Percentiles rank a stretch among this genome's conserved stretches.
Conservation (phyloP, 306 rosid species). For the Acacia confusa region DNA sequence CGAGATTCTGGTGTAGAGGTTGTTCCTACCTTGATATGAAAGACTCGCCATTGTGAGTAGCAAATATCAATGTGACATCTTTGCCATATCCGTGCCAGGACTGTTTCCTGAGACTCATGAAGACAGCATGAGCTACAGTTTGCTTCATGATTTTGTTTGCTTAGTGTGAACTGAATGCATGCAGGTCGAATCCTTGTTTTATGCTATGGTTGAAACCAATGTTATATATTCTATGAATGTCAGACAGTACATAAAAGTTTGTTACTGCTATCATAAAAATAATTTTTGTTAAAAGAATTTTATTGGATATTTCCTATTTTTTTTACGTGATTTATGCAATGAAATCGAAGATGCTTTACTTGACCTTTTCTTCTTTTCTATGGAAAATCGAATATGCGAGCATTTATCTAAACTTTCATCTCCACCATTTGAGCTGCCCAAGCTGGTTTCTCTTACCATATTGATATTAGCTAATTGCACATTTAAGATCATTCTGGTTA, state of each 20-base stretch:
- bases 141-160: not conserved
- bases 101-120: not conserved
- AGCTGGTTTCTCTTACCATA: not conserved
- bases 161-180: not conserved
- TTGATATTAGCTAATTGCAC: not conserved
- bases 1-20: not conserved
- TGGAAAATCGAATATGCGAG: not conserved
- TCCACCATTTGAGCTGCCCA: not conserved
- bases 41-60: not conserved
- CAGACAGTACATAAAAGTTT: not conserved
- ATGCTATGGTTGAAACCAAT: not conserved
- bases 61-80: not conserved
- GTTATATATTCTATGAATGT: not conserved
- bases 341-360: not conserved
- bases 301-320: not conserved
- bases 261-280: not conserved
- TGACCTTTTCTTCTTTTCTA: not conserved
- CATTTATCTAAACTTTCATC: not conserved
- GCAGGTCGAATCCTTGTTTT: slow-evolving; percentile 2
- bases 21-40: not conserved
- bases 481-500: not conserved
- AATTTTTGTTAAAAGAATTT: not conserved
- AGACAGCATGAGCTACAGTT: not conserved
- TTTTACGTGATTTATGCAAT: not conserved
- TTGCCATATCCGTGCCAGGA: not conserved